These are phyloP conservation scores for Phytophthora tentaculata DNA, from an alignment of 352 stramenopile species.

Conservation along the genomic window DNA sequence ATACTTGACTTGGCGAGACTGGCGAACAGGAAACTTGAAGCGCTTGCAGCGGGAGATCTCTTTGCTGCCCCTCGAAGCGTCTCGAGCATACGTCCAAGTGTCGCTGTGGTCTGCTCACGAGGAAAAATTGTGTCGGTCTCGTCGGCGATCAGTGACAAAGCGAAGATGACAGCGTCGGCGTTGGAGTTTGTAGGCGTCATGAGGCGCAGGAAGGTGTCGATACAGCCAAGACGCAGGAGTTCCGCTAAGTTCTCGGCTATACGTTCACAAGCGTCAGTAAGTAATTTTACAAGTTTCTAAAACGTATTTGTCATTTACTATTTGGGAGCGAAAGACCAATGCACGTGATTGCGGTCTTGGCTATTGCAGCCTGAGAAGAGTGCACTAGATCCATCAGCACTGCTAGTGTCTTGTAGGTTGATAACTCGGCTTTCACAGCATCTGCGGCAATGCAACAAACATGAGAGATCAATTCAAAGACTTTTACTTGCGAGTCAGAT, in stretches of 20 bases:
- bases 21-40: slow-evolving; percentile 66
- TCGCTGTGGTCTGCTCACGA: slow-evolving; percentile 42
- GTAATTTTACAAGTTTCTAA: too few species aligned
- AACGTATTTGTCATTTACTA: too few species aligned
- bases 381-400: slow-evolving; percentile 53
- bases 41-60: slow-evolving; percentile 53
- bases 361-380: slow-evolving; percentile 43
- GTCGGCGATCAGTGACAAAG: slow-evolving; percentile 64
- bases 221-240: slow-evolving; percentile 55
- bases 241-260: slow-evolving; percentile 62
- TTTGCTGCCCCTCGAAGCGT: slow-evolving; percentile 72
- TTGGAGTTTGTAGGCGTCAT: slow-evolving; percentile 54
- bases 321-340: slow-evolving; percentile 66
- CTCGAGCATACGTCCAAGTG: slow-evolving; percentile 54
- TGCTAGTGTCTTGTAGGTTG: slow-evolving; percentile 40
- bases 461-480: not conserved
- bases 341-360: slow-evolving; percentile 57
- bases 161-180: slow-evolving; percentile 55
- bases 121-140: slow-evolving; percentile 63
- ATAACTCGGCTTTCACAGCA: slow-evolving; percentile 44
- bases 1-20: slow-evolving; percentile 56
- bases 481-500: not conserved
- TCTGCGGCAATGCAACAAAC: slow-evolving; percentile 19
- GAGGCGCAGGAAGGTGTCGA: slow-evolving; percentile 61
- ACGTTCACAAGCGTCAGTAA: not conserved